Evolutionary conservation across 495 filamentous ascomycete species (phyloP).

Genomic region (Hypoxylon trugodes): DNA sequence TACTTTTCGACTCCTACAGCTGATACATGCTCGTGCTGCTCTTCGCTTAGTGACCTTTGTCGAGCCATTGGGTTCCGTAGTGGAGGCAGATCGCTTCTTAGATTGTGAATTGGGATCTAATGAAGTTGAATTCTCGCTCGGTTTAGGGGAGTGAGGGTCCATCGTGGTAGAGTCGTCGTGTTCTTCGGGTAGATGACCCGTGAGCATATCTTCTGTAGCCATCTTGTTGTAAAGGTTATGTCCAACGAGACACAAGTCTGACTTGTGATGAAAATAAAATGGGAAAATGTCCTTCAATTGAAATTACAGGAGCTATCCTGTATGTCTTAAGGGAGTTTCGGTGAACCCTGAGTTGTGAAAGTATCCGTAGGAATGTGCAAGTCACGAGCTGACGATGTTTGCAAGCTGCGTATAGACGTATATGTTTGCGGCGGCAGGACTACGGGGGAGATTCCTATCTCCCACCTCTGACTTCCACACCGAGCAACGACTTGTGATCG

Average conservation of each 20-base stretch:
- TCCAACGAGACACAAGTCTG: constrained; percentile 8
- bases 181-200: constrained; percentile 37
- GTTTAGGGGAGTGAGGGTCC: constrained; percentile 20
- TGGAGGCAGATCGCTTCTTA: constrained; percentile 47
- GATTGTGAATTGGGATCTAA: constrained; percentile 39
- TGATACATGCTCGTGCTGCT: constrained; percentile 87
- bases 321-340: constrained; percentile 11
- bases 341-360: constrained; percentile 6
- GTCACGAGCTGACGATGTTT: constrained; percentile 24
- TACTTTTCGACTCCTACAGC: constrained; percentile 89
- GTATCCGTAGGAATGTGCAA: constrained; percentile 23
- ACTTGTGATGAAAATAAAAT: neutral
- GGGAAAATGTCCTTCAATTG: neutral
- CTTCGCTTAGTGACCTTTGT: constrained; percentile 70
- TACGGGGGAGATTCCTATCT: constrained; percentile 28
- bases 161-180: constrained; percentile 31
- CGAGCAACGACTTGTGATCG: constrained; percentile 35
- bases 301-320: constrained; percentile 2
- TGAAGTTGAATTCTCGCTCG: constrained; percentile 30
- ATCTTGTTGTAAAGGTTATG: constrained; percentile 18
- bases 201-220: constrained; percentile 34
- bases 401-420: constrained; percentile 19
- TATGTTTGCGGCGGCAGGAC: constrained; percentile 31
- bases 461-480: constrained; percentile 32
- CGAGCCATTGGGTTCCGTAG: constrained; percentile 38